Evolutionary conservation across 805 yeast genomes (phyloP).

Genomic region (Kodamaea hsintzibuensis): DNA sequence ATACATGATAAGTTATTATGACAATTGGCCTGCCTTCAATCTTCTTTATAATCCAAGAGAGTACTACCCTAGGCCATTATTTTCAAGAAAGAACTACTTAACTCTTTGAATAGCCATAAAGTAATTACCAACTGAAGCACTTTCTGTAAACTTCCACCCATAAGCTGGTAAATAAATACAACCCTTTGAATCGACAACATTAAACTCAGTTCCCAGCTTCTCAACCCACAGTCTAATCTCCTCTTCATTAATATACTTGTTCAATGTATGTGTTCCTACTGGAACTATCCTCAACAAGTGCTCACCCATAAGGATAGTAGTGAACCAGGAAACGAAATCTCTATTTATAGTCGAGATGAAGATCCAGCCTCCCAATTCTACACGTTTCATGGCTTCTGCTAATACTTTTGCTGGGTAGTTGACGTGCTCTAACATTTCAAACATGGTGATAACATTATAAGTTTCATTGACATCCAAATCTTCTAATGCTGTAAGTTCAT

Average conservation of each 20-base stretch:
- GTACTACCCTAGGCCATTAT: too few relatives aligned
- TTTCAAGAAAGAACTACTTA: not conserved
- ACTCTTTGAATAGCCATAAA: constrained; percentile 77
- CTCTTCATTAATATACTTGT: constrained; percentile 76
- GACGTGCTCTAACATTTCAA: constrained; percentile 95
- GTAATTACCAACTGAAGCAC: constrained; percentile 74
- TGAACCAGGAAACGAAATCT: constrained; percentile 82
- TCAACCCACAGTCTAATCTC: constrained; percentile 73
- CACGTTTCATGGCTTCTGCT: constrained; percentile 62
- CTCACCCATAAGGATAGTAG: constrained; percentile 92
- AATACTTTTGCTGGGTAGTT: constrained; percentile 77
- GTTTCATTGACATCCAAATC: constrained; percentile 45
- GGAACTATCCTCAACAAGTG: constrained; percentile 81
- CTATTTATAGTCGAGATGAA: constrained; percentile 92
- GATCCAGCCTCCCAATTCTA: constrained; percentile 79
- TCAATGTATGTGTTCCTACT: constrained; percentile 83
- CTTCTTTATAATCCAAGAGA: too few relatives aligned
- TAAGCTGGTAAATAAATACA: constrained; percentile 77
- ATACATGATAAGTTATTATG: not conserved
- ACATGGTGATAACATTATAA: constrained; percentile 82
- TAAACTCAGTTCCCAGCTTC: constrained; percentile 41
- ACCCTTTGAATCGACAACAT: constrained; percentile 70
- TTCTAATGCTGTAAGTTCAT: constrained; percentile 65
- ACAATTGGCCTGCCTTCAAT: too few relatives aligned
- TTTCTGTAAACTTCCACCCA: constrained; percentile 79